Evolutionary conservation across 768 basidiomycete genomes (phyloP).

Genomic region (Pisolithus tinctorius): DNA sequence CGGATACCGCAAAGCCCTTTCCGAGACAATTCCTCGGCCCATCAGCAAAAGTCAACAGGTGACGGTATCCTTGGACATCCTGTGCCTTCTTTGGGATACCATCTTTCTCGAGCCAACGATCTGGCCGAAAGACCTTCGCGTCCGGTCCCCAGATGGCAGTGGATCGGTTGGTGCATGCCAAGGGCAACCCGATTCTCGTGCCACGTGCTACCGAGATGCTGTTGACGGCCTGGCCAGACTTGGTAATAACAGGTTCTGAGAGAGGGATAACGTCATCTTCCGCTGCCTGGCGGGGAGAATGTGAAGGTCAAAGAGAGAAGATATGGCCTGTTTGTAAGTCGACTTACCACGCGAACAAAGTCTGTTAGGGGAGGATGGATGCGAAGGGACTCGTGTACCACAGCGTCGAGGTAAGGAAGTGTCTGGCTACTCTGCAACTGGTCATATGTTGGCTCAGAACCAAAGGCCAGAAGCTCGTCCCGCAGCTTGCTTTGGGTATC

Average conservation of each 20-base stretch:
- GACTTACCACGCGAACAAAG: conserved; percentile 25
- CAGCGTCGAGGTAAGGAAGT: conserved; percentile 34
- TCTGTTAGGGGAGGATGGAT: conserved; percentile 29
- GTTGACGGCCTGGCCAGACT: conserved; percentile 23
- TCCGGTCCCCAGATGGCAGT: conserved; percentile 23
- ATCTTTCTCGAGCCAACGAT: conserved; percentile 12
- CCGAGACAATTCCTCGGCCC: conserved; percentile 25
- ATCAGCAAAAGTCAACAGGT: conserved; percentile 24
- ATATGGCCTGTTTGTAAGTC: too few species aligned
- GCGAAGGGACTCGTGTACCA: conserved; percentile 19
- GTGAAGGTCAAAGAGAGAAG: background rate
- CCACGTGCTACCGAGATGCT: conserved; percentile 34
- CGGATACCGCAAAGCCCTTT: conserved; percentile 23
- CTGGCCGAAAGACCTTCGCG: conserved; percentile 17
- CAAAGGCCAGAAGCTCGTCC: conserved; percentile 5
- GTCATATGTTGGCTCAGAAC: conserved; percentile 33
- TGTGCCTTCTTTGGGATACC: conserved; percentile 10
- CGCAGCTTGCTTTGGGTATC: conserved; percentile 20
- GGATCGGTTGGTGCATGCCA: background rate
- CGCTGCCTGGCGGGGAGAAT: conserved; percentile 20
- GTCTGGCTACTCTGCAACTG: conserved; percentile 26
- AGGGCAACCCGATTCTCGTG: conserved; percentile 25
- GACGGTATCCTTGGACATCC: conserved; percentile 21
- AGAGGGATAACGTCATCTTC: conserved; percentile 35
- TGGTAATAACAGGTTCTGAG: conserved; percentile 22